Conservation (phyloP, 768 basidiomycete species). For the Astraeus odoratus region DNA sequence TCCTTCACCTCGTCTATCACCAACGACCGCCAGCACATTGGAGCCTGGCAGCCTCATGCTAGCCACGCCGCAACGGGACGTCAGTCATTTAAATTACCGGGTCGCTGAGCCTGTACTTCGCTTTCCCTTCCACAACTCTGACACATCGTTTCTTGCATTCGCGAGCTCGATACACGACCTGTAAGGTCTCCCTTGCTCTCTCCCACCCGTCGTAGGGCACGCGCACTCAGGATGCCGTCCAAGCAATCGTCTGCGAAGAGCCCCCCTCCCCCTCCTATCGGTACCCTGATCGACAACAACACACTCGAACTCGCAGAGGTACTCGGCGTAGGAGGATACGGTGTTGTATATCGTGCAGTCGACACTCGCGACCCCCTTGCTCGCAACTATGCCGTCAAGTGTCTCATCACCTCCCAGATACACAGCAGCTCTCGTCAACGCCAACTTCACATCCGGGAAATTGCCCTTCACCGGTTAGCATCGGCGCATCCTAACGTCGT, state of each 20-base stretch:
- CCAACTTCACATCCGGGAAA: slow-evolving; percentile 83
- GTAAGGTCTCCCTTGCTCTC: slow-evolving; percentile 11
- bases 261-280: slow-evolving; percentile 50
- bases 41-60: slow-evolving; percentile 29
- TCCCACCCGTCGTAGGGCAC: slow-evolving; percentile 12
- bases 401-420: slow-evolving; percentile 54
- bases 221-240: slow-evolving; percentile 22
- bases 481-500: slow-evolving; percentile 77
- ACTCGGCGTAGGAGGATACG: slow-evolving; percentile 91
- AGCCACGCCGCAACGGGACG: slow-evolving; percentile 28
- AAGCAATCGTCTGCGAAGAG: slow-evolving; percentile 29
- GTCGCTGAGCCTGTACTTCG: slow-evolving; percentile 17
- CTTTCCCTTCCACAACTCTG: slow-evolving; percentile 17
- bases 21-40: slow-evolving; percentile 21
- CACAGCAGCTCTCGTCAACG: slow-evolving; percentile 48
- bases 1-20: slow-evolving; percentile 27
- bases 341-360: slow-evolving; percentile 87
- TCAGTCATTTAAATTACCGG: slow-evolving; percentile 27
- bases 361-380: slow-evolving; percentile 44
- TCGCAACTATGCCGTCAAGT: slow-evolving; percentile 84
- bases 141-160: slow-evolving; percentile 15
- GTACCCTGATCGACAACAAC: slow-evolving; percentile 78
- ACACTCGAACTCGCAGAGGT: slow-evolving; percentile 78
- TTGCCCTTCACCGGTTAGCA: slow-evolving; percentile 69
- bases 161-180: slow-evolving; percentile 20